Percentiles rank a stretch among this genome's conserved stretches.
These are phyloP conservation scores for Geotrichum phurueaensis DNA, from an alignment of 1,139 yeast genomes.

Conservation along the genomic window DNA sequence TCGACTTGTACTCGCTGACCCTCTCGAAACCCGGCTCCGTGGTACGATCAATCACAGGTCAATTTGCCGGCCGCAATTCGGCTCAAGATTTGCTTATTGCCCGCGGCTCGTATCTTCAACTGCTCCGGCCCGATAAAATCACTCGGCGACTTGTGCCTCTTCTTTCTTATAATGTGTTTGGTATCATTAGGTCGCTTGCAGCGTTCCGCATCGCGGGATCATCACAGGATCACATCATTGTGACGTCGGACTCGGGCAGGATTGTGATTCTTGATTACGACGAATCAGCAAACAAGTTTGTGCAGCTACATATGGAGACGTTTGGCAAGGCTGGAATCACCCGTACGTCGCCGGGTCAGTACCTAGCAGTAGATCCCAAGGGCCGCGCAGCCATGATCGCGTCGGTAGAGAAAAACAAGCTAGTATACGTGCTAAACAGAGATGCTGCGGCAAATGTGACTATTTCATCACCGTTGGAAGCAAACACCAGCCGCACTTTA, in stretches of 20 bases:
- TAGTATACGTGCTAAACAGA: slow-evolving; percentile 54
- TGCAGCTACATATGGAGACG: slow-evolving; percentile 56
- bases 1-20: slow-evolving; percentile 63
- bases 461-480: slow-evolving; percentile 71
- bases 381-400: slow-evolving; percentile 66
- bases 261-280: slow-evolving; percentile 53
- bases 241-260: slow-evolving; percentile 80
- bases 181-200: slow-evolving; percentile 51
- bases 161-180: slow-evolving; percentile 48
- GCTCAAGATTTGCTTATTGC: slow-evolving; percentile 59
- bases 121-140: slow-evolving; percentile 48
- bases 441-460: slow-evolving; percentile 44
- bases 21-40: slow-evolving; percentile 53
- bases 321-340: slow-evolving; percentile 71
- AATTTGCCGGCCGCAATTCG: slow-evolving; percentile 54
- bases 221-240: slow-evolving; percentile 51
- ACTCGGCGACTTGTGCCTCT: slow-evolving; percentile 50
- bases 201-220: slow-evolving; percentile 50
- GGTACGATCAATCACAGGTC: slow-evolving; percentile 55
- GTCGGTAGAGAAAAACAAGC: slow-evolving; percentile 66
- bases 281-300: slow-evolving; percentile 39
- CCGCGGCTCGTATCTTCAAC: slow-evolving; percentile 48
- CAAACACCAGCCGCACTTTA: slow-evolving; percentile 47
- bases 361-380: slow-evolving; percentile 65
- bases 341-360: slow-evolving; percentile 70